Evolutionary conservation across 192 early-diverging fungal genomes (phyloP).

Genomic region (Diversispora epigaea): DNA sequence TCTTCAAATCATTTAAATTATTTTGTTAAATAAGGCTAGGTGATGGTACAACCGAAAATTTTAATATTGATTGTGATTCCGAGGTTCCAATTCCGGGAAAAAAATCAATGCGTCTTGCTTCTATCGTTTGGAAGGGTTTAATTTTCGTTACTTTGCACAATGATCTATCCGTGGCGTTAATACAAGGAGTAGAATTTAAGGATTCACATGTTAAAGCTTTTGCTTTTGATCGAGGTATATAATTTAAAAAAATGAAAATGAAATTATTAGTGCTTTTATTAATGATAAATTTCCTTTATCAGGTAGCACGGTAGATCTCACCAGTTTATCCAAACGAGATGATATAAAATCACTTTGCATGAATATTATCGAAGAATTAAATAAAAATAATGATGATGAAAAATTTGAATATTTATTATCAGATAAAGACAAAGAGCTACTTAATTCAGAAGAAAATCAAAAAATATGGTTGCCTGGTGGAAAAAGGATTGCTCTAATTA

Average conservation of each 20-base stretch:
- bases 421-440: background rate
- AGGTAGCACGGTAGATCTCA: no score
- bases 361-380: no score
- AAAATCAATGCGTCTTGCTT: background rate
- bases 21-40: background rate
- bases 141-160: background rate
- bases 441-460: background rate
- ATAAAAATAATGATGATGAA: no score
- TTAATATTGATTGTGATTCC: background rate
- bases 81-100: background rate
- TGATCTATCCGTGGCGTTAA: slow-evolving; percentile 19
- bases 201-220: slow-evolving; percentile 20
- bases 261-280: background rate
- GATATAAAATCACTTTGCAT: no score
- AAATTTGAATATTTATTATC: no score
- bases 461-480: background rate
- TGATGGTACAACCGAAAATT: slow-evolving; percentile 35
- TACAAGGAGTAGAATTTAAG: slow-evolving; percentile 25
- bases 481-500: background rate
- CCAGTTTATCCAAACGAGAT: no score
- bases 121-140: background rate
- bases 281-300: no score
- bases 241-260: background rate
- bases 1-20: no score
- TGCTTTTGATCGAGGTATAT: slow-evolving; percentile 12